These are phyloP conservation scores for Trifolium dubium DNA, from an alignment of 306 rosid genomes.

Conservation along the genomic window DNA sequence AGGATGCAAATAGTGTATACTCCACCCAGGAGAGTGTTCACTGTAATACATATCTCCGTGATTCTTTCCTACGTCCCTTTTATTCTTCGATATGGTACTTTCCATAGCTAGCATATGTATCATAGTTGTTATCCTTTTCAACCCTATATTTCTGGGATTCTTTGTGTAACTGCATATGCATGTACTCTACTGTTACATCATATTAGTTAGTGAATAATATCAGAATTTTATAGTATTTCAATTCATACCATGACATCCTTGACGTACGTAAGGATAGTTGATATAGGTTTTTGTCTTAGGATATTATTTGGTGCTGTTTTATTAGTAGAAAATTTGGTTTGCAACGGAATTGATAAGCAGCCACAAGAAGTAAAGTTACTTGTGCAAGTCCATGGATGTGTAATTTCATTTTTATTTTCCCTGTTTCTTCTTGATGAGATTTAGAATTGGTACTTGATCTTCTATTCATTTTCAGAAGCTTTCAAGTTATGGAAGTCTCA, in stretches of 20 bases:
- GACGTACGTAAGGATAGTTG: conserved; percentile 20
- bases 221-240: conserved; percentile 3
- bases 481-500: conserved; percentile 15
- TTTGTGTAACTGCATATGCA: neutral
- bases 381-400: conserved; percentile 3
- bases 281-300: conserved; percentile 6
- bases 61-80: neutral
- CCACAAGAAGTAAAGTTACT: conserved; percentile 1
- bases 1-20: neutral
- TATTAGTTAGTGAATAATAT: neutral
- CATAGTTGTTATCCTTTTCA: conserved; percentile 1
- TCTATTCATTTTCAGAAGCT: conserved; percentile 20
- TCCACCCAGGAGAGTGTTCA: conserved; percentile 4
- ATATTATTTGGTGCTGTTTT: conserved; percentile 16
- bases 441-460: conserved; percentile 23
- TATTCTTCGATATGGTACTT: neutral
- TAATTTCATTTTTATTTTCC: conserved; percentile 16
- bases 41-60: neutral
- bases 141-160: neutral
- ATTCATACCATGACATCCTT: conserved; percentile 18
- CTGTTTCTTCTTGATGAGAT: conserved; percentile 24
- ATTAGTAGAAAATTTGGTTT: neutral
- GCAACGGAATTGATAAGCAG: conserved; percentile 23
- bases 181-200: neutral
- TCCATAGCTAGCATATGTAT: conserved; percentile 13